Conservation (phyloP, 2,329 filamentous ascomycete species). For the Fusarium metavorans region DNA sequence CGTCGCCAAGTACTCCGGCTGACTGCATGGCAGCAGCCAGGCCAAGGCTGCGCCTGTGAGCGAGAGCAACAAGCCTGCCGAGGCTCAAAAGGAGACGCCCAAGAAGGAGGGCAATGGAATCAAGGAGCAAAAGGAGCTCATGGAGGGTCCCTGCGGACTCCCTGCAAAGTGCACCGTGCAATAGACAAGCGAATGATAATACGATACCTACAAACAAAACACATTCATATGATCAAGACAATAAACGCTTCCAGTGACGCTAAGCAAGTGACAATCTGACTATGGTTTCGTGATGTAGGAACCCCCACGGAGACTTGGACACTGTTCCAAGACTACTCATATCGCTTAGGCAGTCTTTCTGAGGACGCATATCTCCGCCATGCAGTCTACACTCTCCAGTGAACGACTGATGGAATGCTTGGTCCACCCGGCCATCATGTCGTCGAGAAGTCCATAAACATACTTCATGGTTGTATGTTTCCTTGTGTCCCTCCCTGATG, state of each 20-base stretch:
- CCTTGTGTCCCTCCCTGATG: constrained; percentile 29
- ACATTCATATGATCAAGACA: constrained; percentile 9
- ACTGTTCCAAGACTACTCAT: not conserved
- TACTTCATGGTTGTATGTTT: constrained; percentile 45
- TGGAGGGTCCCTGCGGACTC: constrained; percentile 81
- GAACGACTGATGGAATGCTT: constrained; percentile 40
- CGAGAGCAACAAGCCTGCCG: constrained; percentile 38
- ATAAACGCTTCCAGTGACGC: constrained; percentile 1
- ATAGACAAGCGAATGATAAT: constrained; percentile 53
- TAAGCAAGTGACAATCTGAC: not conserved
- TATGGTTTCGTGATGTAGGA: not conserved
- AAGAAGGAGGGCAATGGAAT: constrained; percentile 36
- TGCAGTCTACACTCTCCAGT: constrained; percentile 46
- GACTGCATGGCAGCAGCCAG: constrained; percentile 77
- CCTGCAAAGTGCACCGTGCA: constrained; percentile 79
- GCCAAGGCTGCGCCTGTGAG: constrained; percentile 44
- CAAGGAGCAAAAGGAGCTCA: constrained; percentile 57
- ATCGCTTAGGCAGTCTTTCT: not conserved
- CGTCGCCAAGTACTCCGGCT: constrained; percentile 78
- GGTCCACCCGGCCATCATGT: constrained; percentile 36
- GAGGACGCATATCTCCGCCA: constrained; percentile 39
- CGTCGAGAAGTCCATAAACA: constrained; percentile 44
- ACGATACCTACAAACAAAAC: constrained; percentile 29
- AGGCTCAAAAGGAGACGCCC: constrained; percentile 30
- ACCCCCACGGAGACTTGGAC: not conserved